These are phyloP conservation scores for Dendrocalamus latiflorus DNA, from an alignment of 202 grass and related monocot species.

Conservation along the genomic window DNA sequence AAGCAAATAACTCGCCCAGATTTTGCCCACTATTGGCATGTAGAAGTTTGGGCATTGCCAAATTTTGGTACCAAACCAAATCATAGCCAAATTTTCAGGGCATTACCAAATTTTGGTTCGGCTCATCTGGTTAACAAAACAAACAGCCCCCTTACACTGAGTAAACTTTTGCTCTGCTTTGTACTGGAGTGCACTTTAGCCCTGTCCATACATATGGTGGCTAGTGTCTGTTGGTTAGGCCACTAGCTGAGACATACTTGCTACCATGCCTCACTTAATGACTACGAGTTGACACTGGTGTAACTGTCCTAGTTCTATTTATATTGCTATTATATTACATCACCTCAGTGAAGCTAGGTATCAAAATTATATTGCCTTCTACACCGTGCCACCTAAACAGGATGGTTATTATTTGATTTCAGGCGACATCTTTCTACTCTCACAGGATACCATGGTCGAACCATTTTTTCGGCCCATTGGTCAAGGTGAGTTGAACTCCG, in stretches of 20 bases:
- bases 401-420: conserved; percentile 40
- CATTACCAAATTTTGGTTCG: too few relatives aligned
- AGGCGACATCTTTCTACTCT: conserved; percentile 85
- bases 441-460: conserved; percentile 79
- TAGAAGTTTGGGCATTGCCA: too few relatives aligned
- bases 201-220: not conserved
- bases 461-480: conserved; percentile 92
- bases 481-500: conserved; percentile 61
- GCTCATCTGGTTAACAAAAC: too few relatives aligned
- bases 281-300: not conserved
- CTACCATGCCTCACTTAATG: not conserved
- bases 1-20: too few relatives aligned
- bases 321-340: not conserved
- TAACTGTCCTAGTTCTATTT: conserved; percentile 1
- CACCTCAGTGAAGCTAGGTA: not conserved
- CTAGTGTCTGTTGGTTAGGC: not conserved
- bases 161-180: conserved; percentile 4
- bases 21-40: too few relatives aligned
- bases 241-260: conserved; percentile 15
- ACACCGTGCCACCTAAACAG: not conserved
- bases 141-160: not conserved
- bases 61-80: too few relatives aligned
- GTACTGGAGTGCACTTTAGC: not conserved
- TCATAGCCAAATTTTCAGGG: too few relatives aligned
- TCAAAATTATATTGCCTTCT: not conserved